Evolutionary conservation across 2,329 filamentous ascomycete genomes (phyloP).

Genomic region (Diaporthe vaccinii): DNA sequence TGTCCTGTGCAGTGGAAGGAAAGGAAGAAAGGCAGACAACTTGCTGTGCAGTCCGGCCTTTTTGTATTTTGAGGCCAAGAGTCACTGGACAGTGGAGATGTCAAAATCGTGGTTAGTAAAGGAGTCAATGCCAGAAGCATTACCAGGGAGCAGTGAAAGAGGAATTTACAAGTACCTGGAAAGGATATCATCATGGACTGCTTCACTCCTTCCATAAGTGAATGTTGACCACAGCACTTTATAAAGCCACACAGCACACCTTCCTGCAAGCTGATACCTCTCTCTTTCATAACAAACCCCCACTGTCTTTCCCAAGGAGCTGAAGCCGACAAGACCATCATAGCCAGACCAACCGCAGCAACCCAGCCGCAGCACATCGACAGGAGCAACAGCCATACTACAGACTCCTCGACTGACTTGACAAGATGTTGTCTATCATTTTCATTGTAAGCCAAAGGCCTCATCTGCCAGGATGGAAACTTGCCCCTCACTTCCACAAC

Average conservation of each 20-base stretch:
- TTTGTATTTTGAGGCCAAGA: background rate
- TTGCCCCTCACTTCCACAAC: background rate
- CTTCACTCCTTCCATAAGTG: background rate
- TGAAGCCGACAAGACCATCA: background rate
- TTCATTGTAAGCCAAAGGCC: background rate
- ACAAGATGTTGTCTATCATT: background rate
- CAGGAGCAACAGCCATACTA: too few species aligned
- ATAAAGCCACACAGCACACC: background rate
- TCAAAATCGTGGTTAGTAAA: background rate
- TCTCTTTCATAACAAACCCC: background rate
- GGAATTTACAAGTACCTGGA: background rate
- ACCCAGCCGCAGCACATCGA: background rate
- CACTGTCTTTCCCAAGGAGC: background rate
- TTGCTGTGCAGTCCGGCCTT: background rate
- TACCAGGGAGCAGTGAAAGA: background rate
- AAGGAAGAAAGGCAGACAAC: background rate
- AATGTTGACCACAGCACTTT: background rate
- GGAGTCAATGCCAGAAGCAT: background rate
- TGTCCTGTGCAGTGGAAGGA: background rate
- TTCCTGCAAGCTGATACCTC: too few species aligned
- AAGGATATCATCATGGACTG: background rate
- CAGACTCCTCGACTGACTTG: background rate
- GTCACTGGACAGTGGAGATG: background rate
- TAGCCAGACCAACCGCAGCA: background rate
- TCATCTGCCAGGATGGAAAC: background rate